These are phyloP conservation scores for Macrocystidia cucumis DNA, from an alignment of 1,284 basidiomycete genomes.

Conservation along the genomic window DNA sequence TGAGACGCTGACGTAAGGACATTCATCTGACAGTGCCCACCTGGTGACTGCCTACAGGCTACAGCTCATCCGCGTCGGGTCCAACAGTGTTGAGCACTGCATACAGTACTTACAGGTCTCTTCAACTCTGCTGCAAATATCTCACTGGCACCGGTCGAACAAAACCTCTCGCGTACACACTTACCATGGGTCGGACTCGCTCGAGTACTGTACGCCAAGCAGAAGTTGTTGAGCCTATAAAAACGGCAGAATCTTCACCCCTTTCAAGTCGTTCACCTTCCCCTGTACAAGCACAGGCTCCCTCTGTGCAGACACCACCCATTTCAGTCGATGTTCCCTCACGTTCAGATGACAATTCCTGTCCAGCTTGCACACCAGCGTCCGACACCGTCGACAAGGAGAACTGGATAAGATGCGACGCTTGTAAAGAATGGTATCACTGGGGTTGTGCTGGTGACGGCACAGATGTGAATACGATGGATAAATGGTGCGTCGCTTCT, in stretches of 20 bases:
- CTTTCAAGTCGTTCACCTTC: conserved; percentile 12
- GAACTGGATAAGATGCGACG: conserved; percentile 69
- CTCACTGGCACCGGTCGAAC: too few species aligned
- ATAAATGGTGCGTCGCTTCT: conserved; percentile 33
- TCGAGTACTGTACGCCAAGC: conserved; percentile 2
- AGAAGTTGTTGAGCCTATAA: too few species aligned
- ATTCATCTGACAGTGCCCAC: too few species aligned
- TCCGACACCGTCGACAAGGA: conserved; percentile 40
- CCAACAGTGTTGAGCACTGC: too few species aligned
- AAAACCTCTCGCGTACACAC: too few species aligned
- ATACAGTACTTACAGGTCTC: too few species aligned
- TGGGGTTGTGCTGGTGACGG: conserved; percentile 72
- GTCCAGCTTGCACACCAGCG: conserved; percentile 32
- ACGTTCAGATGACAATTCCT: conserved; percentile 24
- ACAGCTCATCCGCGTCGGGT: too few species aligned
- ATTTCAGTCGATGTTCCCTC: conserved; percentile 6
- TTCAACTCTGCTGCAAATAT: too few species aligned
- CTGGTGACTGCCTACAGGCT: too few species aligned
- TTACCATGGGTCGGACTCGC: too few species aligned
- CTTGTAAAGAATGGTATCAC: conserved; percentile 75
- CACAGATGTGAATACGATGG: conserved; percentile 48
- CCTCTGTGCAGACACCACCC: too few species aligned
- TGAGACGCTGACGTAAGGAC: too few species aligned
- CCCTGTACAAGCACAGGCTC: conserved; percentile 6
- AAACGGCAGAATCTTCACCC: conserved; percentile 13